Base-by-base conservation (phyloP, 139 green algal genomes). In the Tetradesmus lagerheimii region DNA sequence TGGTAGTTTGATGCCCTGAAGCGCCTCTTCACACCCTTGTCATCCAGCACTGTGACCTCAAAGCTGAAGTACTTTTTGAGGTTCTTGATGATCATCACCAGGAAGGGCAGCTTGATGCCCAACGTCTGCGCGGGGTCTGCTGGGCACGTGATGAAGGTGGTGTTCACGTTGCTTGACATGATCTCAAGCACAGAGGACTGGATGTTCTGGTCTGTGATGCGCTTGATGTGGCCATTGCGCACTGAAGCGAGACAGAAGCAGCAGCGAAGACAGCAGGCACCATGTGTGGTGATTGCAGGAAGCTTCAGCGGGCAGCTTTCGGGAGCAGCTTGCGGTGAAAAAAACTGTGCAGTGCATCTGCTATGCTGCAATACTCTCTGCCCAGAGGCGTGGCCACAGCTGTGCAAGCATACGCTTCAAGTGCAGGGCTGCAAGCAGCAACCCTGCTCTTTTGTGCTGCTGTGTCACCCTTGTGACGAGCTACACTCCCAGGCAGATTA, bases 21-120 rank as follows among this genome's bases (percentile, higher is more conserved):
- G n/a, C 98, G 94, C 83, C 98, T 92, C 38, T 96, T 93, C n/a
- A 99, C 96, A 75, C 99, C 98, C 94, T 99, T 99, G 96, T 99
- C 98, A 92, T 99, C 98, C 53, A 99, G 94, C 25, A 99, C 96
- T 88, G 97, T 94, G 37, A 99, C 97, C 93, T 99, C 98, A 71
- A 99, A 99, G 90, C 92, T 97, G 93, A 96, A 87, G 87, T 98
- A 99, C 90, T 98, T 98, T 86, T 99, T 98, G 38, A 99, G 90
- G 93, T 99, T 99, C 91, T 99, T 99, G 91, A 99, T 96, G 81
- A 99, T 98, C 94, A 99, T 97, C 0, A 99, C 96, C 76, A 99
- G 94, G 94, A 99, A 99, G 16, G 98, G 85, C 90, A 99, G 94
- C 95, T 99, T 99, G 91, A 99, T 99, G 85, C 98, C 98, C 35